These are phyloP conservation scores for Kwoniella botswanensis DNA, from an alignment of 768 basidiomycete genomes.

Conservation along the genomic window DNA sequence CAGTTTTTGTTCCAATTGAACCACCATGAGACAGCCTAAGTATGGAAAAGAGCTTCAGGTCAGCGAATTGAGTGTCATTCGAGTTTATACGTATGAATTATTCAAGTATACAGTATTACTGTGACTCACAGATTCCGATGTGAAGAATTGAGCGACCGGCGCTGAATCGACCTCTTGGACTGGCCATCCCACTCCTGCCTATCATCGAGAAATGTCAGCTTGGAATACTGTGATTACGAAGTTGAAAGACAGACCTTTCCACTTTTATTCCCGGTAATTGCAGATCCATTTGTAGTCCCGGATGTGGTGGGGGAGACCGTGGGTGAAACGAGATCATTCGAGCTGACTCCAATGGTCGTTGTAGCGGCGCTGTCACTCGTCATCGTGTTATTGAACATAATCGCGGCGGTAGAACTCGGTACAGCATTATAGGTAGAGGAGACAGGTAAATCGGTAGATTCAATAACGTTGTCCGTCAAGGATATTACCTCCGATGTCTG, in stretches of 20 bases:
- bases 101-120: not conserved
- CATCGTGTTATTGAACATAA: too few species aligned
- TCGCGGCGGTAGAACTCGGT: not conserved
- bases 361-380: too few species aligned
- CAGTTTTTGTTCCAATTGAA: conserved; percentile 54
- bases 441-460: not conserved
- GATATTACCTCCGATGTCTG: not conserved
- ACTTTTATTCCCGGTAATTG: not conserved
- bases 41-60: not conserved
- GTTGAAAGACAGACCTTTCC: not conserved
- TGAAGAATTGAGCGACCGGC: conserved; percentile 40
- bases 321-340: not conserved
- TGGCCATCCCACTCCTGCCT: conserved; percentile 44
- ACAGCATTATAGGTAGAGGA: not conserved
- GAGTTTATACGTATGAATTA: not conserved
- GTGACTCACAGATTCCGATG: conserved; percentile 30
- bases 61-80: too few species aligned
- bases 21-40: conserved; percentile 25
- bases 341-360: not conserved
- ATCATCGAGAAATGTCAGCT: not conserved
- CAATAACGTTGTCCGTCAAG: not conserved
- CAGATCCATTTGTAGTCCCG: not conserved
- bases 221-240: not conserved
- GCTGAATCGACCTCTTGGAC: conserved; percentile 28
- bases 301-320: not conserved